A percentile compares a stretch with the other conserved stretches of the same genome.
Conservation (phyloP, 2,329 filamentous ascomycete species). For the Corniculantispora saksenae region DNA sequence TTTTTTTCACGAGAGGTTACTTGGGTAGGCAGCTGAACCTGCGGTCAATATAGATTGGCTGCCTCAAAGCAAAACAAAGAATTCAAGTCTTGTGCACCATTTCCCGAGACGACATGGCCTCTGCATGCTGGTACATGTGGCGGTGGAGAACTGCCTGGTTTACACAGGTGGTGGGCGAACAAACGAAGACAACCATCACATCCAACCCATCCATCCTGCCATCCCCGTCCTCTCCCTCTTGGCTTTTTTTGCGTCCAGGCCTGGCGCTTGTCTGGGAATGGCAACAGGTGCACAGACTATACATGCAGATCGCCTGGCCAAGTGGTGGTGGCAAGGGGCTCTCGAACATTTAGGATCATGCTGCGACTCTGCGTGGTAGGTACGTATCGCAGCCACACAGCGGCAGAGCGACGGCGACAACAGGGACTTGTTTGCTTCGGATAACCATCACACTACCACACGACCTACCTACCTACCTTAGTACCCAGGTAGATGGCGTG, state of each 20-base stretch:
- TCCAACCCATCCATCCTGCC: too few species aligned
- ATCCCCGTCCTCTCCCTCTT: not conserved
- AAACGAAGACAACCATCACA: not conserved
- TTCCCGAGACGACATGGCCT: not conserved
- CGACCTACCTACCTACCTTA: not conserved
- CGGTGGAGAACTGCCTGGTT: not conserved
- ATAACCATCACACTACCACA: not conserved
- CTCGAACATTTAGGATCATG: not conserved
- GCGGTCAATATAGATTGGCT: too few species aligned
- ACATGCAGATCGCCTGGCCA: conserved; percentile 1
- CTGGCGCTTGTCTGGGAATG: conserved; percentile 9
- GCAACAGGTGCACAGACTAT: conserved; percentile 1
- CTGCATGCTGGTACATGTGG: not conserved
- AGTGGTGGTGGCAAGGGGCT: not conserved
- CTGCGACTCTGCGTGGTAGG: not conserved
- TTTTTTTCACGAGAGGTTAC: not conserved
- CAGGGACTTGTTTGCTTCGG: not conserved
- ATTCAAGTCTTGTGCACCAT: too few species aligned
- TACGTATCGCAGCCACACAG: not conserved
- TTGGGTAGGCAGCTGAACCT: not conserved
- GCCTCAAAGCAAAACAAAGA: not conserved
- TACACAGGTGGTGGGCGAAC: not conserved
- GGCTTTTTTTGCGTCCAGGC: not conserved
- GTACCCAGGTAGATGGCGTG: not conserved
- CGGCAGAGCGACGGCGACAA: not conserved